phyloP scores from a whole-genome alignment of 176 grass and related monocot genomes.

The Raddia guianensis region DNA sequence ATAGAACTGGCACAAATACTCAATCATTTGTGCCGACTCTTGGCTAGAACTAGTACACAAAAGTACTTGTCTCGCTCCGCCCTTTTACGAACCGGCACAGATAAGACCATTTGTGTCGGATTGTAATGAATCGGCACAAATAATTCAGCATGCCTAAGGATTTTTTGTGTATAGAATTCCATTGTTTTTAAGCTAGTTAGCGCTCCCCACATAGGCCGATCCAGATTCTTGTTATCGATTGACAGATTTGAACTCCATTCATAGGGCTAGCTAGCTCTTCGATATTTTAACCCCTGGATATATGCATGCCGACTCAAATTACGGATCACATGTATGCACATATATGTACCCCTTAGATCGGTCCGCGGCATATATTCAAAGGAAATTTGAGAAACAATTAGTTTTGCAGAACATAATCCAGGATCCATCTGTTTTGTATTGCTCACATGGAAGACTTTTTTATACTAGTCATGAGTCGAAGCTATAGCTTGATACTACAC shows the following conservation, averaged over 20 bases:
- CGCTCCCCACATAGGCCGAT: background rate
- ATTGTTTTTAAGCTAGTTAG: slow-evolving; percentile 23
- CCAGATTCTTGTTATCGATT: background rate
- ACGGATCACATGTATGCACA: background rate
- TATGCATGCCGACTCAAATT: background rate
- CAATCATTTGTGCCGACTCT: no score
- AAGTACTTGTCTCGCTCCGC: no score
- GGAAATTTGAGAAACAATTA: background rate
- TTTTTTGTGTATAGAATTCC: background rate
- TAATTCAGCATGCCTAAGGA: no score
- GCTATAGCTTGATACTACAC: no score
- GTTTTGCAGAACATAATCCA: background rate
- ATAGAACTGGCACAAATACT: no score
- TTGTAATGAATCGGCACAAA: no score
- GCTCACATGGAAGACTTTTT: background rate
- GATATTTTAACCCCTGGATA: background rate
- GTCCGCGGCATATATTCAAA: background rate
- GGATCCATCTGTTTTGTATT: background rate
- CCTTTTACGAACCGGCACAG: no score
- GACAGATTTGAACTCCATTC: background rate
- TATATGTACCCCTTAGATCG: background rate
- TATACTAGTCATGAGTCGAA: no score
- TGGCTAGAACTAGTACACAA: no score
- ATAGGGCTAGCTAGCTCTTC: background rate
- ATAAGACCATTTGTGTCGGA: no score